Evolutionary conservation across 148 eudicot species (phyloP), one percentile per base, ranked within the genome.

Genomic region (Pouteria glomerata): DNA sequence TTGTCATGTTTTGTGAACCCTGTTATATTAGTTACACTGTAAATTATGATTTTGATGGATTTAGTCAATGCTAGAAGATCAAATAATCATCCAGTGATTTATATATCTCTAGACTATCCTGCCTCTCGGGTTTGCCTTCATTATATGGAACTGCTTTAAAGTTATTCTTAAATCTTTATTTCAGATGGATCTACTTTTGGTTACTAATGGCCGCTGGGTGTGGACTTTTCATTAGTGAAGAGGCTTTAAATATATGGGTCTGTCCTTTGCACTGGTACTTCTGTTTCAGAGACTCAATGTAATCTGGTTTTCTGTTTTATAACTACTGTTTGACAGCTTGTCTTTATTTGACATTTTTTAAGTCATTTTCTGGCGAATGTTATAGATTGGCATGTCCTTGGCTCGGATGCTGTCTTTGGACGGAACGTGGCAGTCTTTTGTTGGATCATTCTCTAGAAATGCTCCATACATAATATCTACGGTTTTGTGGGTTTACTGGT

Each of bases 191-290:
- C 66, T 88, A 93, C 84, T 93, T 93, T 85, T 93, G 96, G 98
- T 79, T 93, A 76, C 90, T 93, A 51, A 89, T 93, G 97, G 98
- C 98, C 74, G 94, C 98, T 67, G 98, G 95, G 35, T 90, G 81
- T 57, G 98, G 98, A 61, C 86, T 93, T 61, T 90, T 85, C 81
- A 88, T 93, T 73, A 93, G 98, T 77, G 98, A 92, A 88, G 98
- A 93, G 84, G 98, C 97, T 74, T 87, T 93, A 78, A 93, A 93
- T 85, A 93, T 93, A 80, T 93, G 98, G 98, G 98, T 90, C 82
- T 82, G 92, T 93, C 76, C 74, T 87, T 84, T 78, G 12, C 76
- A 71, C 82, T 77, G 90, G 84, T 89, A 82, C 81, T 85, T 83
- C 63, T 78, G 86, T 81, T 84, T 79, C 83, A 84, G 84, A 45